Percentiles rank a stretch among this genome's conserved stretches.
phyloP scores from a whole-genome alignment of 805 yeast genomes.

The Yarrowia divulgata region DNA sequence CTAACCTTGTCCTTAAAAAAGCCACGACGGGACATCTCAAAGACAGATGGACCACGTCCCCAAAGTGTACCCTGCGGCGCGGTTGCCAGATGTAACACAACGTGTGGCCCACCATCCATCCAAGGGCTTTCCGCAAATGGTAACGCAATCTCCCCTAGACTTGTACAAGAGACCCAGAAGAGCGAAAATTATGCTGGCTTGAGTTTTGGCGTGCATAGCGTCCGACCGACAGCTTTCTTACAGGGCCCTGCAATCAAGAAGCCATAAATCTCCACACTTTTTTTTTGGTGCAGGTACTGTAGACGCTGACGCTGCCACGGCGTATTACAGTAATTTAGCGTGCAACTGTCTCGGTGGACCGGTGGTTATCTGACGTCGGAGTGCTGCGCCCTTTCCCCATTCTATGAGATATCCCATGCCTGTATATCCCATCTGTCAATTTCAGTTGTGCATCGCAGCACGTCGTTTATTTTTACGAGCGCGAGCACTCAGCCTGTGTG shows the following conservation, averaged over 20 bases:
- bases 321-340: not conserved
- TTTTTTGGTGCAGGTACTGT: slow-evolving; percentile 28
- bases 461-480: not conserved
- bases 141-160: not conserved
- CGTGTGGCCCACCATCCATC: not conserved
- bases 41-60: slow-evolving; percentile 31
- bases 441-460: not conserved
- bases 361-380: no score
- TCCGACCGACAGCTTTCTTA: slow-evolving; percentile 15
- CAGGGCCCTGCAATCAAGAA: slow-evolving; percentile 31
- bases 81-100: slow-evolving; percentile 20
- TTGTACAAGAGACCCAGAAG: no score
- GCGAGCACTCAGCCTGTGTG: not conserved
- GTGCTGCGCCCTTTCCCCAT: no score
- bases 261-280: slow-evolving; percentile 30
- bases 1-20: slow-evolving; percentile 7
- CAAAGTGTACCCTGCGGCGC: slow-evolving; percentile 37
- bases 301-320: not conserved
- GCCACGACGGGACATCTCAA: slow-evolving; percentile 23
- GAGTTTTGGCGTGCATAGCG: slow-evolving; percentile 23
- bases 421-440: no score
- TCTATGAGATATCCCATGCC: no score
- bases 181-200: not conserved
- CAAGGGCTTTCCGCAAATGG: slow-evolving; percentile 10
- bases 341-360: no score